Conservation (phyloP, 192 early-diverging fungal species). For the Gigaspora rosea region DNA sequence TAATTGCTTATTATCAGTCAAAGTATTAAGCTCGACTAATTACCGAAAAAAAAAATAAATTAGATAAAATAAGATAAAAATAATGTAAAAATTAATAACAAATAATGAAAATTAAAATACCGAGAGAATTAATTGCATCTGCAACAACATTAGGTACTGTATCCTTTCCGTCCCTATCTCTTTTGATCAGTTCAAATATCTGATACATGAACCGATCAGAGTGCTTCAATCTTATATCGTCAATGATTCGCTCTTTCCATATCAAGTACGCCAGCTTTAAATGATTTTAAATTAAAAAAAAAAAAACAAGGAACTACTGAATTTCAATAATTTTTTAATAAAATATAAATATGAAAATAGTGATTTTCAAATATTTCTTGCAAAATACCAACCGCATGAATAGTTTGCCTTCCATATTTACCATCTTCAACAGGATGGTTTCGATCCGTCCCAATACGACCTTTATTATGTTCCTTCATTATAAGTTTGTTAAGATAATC, state of each 20-base stretch:
- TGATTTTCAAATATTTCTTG: slow-evolving; percentile 12
- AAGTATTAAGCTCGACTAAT: slow-evolving; percentile 61
- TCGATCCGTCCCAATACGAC: slow-evolving; percentile 15
- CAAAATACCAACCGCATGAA: slow-evolving; percentile 59
- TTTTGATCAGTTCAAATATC: slow-evolving; percentile 66
- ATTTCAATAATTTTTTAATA: background rate
- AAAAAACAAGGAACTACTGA: background rate
- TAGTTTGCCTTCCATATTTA: slow-evolving; percentile 57
- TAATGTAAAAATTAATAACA: slow-evolving; percentile 25
- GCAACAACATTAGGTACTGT: slow-evolving; percentile 56
- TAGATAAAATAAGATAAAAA: slow-evolving; percentile 6
- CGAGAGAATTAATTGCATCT: slow-evolving; percentile 59
- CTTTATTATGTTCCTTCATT: slow-evolving; percentile 24
- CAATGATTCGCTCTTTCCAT: slow-evolving; percentile 71
- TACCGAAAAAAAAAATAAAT: background rate
- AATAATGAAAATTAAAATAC: slow-evolving; percentile 37
- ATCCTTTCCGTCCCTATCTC: slow-evolving; percentile 68
- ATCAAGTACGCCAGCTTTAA: slow-evolving; percentile 66
- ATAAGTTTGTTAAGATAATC: slow-evolving; percentile 72
- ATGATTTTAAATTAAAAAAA: background rate
- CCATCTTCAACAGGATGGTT: slow-evolving; percentile 45
- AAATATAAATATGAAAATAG: slow-evolving; percentile 11
- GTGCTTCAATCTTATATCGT: slow-evolving; percentile 56
- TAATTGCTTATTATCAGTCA: slow-evolving; percentile 59
- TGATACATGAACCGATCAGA: slow-evolving; percentile 68